These are phyloP conservation scores for Fusarium devonianum DNA, from an alignment of 2,329 filamentous ascomycete genomes.

Conservation along the genomic window DNA sequence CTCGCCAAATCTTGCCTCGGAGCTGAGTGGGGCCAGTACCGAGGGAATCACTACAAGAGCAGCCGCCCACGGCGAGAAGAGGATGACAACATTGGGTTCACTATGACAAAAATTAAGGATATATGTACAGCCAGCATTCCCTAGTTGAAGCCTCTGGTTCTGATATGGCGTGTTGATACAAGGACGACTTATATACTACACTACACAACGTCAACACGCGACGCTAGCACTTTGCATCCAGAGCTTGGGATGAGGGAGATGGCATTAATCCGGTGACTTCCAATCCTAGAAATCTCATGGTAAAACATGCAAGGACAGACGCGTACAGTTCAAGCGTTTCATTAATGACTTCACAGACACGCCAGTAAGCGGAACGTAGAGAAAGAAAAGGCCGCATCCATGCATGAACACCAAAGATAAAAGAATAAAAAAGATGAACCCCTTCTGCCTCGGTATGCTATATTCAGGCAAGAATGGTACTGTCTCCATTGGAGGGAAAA, in stretches of 20 bases:
- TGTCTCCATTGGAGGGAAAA: slow-evolving; percentile 23
- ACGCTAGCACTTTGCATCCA: too few species aligned
- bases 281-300: too few species aligned
- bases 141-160: background rate
- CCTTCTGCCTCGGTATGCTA: slow-evolving; percentile 38
- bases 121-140: too few species aligned
- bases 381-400: slow-evolving; percentile 32
- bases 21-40: slow-evolving; percentile 23
- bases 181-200: too few species aligned
- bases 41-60: slow-evolving; percentile 15
- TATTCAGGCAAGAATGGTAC: slow-evolving; percentile 39
- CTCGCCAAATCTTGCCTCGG: slow-evolving; percentile 32
- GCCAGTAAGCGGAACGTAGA: slow-evolving; percentile 1
- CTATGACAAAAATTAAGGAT: too few species aligned
- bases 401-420: slow-evolving; percentile 39
- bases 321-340: background rate
- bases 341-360: slow-evolving; percentile 2
- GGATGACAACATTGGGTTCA: too few species aligned
- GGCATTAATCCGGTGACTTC: too few species aligned
- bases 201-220: too few species aligned
- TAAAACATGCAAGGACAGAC: background rate
- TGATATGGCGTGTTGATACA: slow-evolving; percentile 1
- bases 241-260: too few species aligned
- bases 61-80: too few species aligned
- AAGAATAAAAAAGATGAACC: slow-evolving; percentile 14